These are phyloP conservation scores for Venturia aucupariae DNA, from an alignment of 2,329 filamentous ascomycete species.

Conservation along the genomic window DNA sequence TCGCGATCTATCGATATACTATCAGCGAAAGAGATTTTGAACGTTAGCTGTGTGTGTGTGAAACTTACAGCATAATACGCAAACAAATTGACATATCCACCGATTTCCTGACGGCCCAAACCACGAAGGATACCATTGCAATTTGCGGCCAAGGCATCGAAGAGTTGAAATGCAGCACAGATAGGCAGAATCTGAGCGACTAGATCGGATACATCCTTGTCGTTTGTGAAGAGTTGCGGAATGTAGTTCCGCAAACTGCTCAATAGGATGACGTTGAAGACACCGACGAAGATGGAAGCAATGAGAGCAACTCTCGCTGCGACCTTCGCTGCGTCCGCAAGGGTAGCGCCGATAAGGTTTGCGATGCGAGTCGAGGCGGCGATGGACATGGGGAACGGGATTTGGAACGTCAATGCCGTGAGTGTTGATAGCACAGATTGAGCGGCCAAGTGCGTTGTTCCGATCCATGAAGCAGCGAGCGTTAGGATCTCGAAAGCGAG, in stretches of 20 bases:
- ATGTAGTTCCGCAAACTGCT: slow-evolving; percentile 61
- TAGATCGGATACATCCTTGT: slow-evolving; percentile 57
- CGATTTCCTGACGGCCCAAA: slow-evolving; percentile 79
- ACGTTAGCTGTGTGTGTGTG: no score
- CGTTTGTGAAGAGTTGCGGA: slow-evolving; percentile 63
- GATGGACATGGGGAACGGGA: slow-evolving; percentile 86
- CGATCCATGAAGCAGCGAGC: slow-evolving; percentile 70
- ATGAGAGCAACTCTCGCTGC: slow-evolving; percentile 69
- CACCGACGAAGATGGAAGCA: slow-evolving; percentile 59
- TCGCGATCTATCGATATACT: slow-evolving; percentile 52
- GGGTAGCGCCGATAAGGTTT: slow-evolving; percentile 80
- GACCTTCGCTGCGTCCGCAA: slow-evolving; percentile 70
- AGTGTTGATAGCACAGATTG: slow-evolving; percentile 78
- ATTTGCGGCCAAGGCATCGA: slow-evolving; percentile 69
- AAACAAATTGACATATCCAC: slow-evolving; percentile 78
- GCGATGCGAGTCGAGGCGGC: slow-evolving; percentile 82
- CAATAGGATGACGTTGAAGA: slow-evolving; percentile 68
- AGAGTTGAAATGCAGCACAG: slow-evolving; percentile 81
- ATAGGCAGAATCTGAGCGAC: slow-evolving; percentile 63
- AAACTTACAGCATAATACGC: slow-evolving; percentile 63
- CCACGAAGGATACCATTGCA: slow-evolving; percentile 81
- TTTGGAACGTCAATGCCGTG: slow-evolving; percentile 73
- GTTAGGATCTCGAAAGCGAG: slow-evolving; percentile 89
- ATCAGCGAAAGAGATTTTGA: no score
- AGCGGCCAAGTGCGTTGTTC: slow-evolving; percentile 70